phyloP scores from a whole-genome alignment of 345 rosid genomes.

The Salix suchowensis region DNA sequence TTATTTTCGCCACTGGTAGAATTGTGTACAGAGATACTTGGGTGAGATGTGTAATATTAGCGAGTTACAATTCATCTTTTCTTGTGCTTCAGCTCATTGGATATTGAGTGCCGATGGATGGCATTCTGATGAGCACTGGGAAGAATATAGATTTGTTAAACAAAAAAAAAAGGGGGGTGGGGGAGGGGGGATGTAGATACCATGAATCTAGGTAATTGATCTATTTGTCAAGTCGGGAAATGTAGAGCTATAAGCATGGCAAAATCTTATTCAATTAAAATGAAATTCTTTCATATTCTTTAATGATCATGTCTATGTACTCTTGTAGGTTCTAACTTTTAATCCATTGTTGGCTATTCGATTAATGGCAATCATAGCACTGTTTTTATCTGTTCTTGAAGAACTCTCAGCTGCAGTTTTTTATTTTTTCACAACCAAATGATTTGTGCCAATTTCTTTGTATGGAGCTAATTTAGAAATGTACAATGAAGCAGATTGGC shows the following conservation, averaged over 20 bases:
- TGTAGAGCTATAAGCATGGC: slow-evolving; percentile 49
- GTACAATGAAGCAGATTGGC: neutral
- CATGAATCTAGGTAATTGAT: slow-evolving; percentile 32
- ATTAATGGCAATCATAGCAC: neutral
- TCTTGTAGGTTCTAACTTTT: neutral
- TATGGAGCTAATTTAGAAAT: neutral
- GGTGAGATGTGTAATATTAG: slow-evolving; percentile 70
- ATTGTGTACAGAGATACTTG: slow-evolving; percentile 64
- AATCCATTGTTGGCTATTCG: neutral
- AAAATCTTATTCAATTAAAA: slow-evolving; percentile 39
- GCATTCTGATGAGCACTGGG: slow-evolving; percentile 36
- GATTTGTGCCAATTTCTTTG: neutral
- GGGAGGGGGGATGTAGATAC: slow-evolving; percentile 7
- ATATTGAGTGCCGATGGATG: slow-evolving; percentile 25
- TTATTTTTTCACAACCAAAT: neutral
- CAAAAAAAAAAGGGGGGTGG: neutral
- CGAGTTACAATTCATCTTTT: slow-evolving; percentile 39
- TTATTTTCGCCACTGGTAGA: slow-evolving; percentile 20
- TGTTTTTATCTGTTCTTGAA: neutral
- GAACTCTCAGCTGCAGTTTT: neutral
- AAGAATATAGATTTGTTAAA: slow-evolving; percentile 47
- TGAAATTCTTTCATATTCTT: slow-evolving; percentile 35
- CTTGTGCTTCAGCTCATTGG: slow-evolving; percentile 44
- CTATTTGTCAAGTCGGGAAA: slow-evolving; percentile 37
- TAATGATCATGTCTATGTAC: neutral